Percentiles rank a stretch among this genome's conserved stretches.
phyloP scores from a whole-genome alignment of 257 asterid genomes.

The Solanum rostratum region DNA sequence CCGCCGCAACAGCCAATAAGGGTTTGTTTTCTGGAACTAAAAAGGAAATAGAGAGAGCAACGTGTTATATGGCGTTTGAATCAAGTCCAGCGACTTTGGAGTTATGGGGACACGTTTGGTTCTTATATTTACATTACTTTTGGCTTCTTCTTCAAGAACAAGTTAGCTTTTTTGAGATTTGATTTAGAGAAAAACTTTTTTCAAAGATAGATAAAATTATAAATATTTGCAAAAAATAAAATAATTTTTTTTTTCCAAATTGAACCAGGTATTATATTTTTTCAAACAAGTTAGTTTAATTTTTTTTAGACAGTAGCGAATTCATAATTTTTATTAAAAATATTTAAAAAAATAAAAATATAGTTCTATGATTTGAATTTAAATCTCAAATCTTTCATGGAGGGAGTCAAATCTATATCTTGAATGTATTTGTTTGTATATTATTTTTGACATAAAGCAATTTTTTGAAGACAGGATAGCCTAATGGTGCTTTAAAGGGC shows the following conservation, averaged over 20 bases:
- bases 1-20: neutral
- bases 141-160: slow-evolving; percentile 7
- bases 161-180: neutral
- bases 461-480: neutral
- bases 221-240: neutral
- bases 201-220: neutral
- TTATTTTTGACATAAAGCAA: neutral
- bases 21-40: neutral
- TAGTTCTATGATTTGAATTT: too few relatives aligned
- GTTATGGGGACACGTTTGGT: neutral
- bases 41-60: neutral
- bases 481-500: neutral
- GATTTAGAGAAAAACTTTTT: neutral
- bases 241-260: neutral
- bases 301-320: too few relatives aligned
- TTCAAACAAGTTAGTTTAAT: neutral
- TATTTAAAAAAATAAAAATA: too few relatives aligned
- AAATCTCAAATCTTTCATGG: too few relatives aligned
- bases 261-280: neutral
- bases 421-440: neutral
- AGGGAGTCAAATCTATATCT: too few relatives aligned
- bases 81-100: slow-evolving; percentile 1
- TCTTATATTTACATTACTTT: neutral
- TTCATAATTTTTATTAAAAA: too few relatives aligned
- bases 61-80: neutral